Evolutionary conservation across 2,329 filamentous ascomycete genomes (phyloP).

Genomic region (Conoideocrella luteorostrata): DNA sequence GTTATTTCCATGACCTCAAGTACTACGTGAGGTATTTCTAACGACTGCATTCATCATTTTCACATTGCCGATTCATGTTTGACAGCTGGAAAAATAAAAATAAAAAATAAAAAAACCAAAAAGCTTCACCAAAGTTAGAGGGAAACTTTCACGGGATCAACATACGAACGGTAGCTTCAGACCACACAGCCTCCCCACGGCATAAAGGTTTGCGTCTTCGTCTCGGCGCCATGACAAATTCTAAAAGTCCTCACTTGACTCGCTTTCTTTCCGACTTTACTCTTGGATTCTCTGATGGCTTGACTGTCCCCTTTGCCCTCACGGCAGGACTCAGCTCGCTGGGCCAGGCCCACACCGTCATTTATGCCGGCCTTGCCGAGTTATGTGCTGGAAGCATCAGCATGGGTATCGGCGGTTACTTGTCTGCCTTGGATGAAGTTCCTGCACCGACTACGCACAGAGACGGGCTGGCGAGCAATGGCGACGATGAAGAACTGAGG

Average conservation of each 20-base stretch:
- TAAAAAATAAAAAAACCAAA: too few relatives aligned
- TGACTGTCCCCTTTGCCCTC: constrained; percentile 69
- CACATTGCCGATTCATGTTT: too few relatives aligned
- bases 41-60: too few relatives aligned
- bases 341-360: constrained; percentile 53
- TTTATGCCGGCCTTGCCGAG: constrained; percentile 64
- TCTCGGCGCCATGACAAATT: constrained; percentile 15
- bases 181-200: too few relatives aligned
- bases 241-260: constrained; percentile 22
- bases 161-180: too few relatives aligned
- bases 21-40: too few relatives aligned
- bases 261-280: constrained; percentile 58
- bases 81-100: too few relatives aligned
- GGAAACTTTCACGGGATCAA: too few relatives aligned
- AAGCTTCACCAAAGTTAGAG: background rate
- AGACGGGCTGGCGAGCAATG: background rate
- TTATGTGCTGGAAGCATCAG: constrained; percentile 65
- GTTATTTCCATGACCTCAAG: too few relatives aligned
- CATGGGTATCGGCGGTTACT: constrained; percentile 67
- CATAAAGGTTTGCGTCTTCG: too few relatives aligned
- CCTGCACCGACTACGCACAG: constrained; percentile 5
- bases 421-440: constrained; percentile 46
- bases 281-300: constrained; percentile 66
- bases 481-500: constrained; percentile 16
- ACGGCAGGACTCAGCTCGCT: constrained; percentile 62